Conservation (phyloP, 1,284 basidiomycete genomes). For the Mycosarcoma maydis region DNA sequence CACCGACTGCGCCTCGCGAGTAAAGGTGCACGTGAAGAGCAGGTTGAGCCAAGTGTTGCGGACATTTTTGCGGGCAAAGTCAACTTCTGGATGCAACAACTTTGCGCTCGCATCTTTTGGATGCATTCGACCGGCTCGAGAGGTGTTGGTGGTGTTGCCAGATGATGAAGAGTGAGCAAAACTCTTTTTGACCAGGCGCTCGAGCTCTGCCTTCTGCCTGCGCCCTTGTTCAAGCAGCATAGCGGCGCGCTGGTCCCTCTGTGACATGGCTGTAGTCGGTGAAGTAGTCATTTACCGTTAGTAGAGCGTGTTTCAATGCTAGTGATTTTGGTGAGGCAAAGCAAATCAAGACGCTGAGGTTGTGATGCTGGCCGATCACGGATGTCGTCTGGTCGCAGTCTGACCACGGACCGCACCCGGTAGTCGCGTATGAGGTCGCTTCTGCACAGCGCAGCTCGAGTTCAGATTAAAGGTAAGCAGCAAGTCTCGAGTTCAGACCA, state of each 20-base stretch:
- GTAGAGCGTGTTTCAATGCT: no score
- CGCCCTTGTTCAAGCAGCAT: slow-evolving; percentile 45
- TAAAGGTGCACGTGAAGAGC: slow-evolving; percentile 59
- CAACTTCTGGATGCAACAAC: slow-evolving; percentile 47
- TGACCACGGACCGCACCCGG: slow-evolving; percentile 20
- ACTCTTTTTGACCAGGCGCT: slow-evolving; percentile 39
- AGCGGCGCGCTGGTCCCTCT: slow-evolving; percentile 35
- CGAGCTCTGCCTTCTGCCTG: slow-evolving; percentile 45
- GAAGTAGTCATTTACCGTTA: slow-evolving; percentile 13
- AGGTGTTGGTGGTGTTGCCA: slow-evolving; percentile 12
- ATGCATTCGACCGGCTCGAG: slow-evolving; percentile 31
- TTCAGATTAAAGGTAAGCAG: neutral
- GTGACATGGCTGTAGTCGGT: slow-evolving; percentile 24
- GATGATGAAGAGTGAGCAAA: slow-evolving; percentile 31
- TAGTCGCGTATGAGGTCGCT: slow-evolving; percentile 9
- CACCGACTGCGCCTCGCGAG: slow-evolving; percentile 48
- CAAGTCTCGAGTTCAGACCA: slow-evolving; percentile 13
- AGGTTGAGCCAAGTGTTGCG: slow-evolving; percentile 62
- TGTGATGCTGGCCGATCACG: no score
- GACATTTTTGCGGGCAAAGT: slow-evolving; percentile 54
- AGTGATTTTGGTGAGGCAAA: no score
- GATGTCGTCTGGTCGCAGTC: slow-evolving; percentile 6
- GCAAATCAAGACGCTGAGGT: no score
- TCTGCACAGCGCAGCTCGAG: slow-evolving; percentile 1
- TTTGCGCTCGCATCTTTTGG: slow-evolving; percentile 27